phyloP scores from a whole-genome alignment of 257 asterid genomes.

The Jacaranda copaia region DNA sequence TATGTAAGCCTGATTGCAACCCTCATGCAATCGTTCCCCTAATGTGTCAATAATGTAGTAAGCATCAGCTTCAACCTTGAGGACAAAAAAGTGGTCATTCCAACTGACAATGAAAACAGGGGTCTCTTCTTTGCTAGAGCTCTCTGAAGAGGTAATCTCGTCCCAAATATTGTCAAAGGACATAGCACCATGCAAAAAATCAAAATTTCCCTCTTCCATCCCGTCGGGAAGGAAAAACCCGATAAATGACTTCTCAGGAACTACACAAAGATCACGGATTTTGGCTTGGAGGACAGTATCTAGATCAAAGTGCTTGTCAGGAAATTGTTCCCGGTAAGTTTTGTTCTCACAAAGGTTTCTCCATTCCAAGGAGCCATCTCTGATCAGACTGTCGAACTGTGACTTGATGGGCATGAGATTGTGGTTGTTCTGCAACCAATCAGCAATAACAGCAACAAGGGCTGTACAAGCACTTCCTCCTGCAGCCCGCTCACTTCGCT shows the following conservation, averaged over 20 bases:
- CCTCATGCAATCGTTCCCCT: conserved; percentile 93
- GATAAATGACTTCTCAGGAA: conserved; percentile 77
- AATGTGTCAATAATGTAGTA: conserved; percentile 88
- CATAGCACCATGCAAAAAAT: conserved; percentile 92
- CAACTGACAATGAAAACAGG: conserved; percentile 87
- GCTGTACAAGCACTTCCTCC: conserved; percentile 98
- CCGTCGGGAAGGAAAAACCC: conserved; percentile 89
- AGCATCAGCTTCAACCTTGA: conserved; percentile 78
- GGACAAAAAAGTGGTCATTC: conserved; percentile 95
- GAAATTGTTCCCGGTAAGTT: conserved; percentile 64
- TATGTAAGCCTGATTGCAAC: conserved; percentile 90
- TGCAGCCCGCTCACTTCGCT: conserved; percentile 92
- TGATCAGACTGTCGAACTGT: conserved; percentile 79
- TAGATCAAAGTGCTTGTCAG: conserved; percentile 95
- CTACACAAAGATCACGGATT: conserved; percentile 63
- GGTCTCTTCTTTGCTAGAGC: conserved; percentile 42
- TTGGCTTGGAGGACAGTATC: conserved; percentile 89
- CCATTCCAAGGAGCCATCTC: conserved; percentile 97
- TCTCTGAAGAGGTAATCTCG: conserved; percentile 62
- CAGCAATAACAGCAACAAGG: conserved; percentile 91
- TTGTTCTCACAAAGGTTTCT: conserved; percentile 86
- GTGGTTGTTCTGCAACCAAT: conserved; percentile 81
- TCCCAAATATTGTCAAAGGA: conserved; percentile 94
- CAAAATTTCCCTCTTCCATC: conserved; percentile 73
- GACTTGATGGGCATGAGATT: conserved; percentile 89